Base-by-base conservation (phyloP, 345 rosid genomes). In the Boechera divaricarpa region DNA sequence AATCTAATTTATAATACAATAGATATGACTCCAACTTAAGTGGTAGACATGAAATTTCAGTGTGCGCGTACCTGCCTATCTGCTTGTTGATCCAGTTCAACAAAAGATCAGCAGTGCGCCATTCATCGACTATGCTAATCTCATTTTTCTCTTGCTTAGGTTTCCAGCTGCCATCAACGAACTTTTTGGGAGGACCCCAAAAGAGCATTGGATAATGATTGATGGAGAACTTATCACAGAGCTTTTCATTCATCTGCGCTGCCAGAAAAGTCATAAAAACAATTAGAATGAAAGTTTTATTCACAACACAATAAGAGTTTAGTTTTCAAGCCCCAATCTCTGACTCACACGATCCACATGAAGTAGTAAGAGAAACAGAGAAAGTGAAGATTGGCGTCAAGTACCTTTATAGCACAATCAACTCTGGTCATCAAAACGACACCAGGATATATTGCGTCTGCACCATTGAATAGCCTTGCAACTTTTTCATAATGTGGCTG, bases 401-500 rank as follows among this genome's bases (percentile, higher is more conserved):
- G 74, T 84, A 94, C 99, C 98, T 87, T 92, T 28, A 26, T 5
- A 74, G 96, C 99, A 67, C 99, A 95, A 80, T 95, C 99, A 70
- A 95, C 97, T 72, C 98, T 89, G 41, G 96, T 70, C 94, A 95
- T 89, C 84, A 95, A 81, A 36, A 90, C 74, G 36, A 84, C 61
- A 55, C 93, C 98, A 68, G 99, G 99, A 85, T 95, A 87, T 67
- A 87, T 84, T 3, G 97, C 98, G 51, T 82, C 86, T 38, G 88
- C 89, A 74, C 98, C 97, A 78, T 90, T 93, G 79, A 95, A 95
- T 72, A 95, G 94, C 82, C 85, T 93, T 5, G 99, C 96, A 36
- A 95, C 99, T 81, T 84, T 93, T 76, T 95, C 99, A 70, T 95
- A 95, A 18, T 93, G 96, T 0, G 96, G 91, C 98, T 95, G 85